Evolutionary conservation across 225 moss, liverwort and hornwort species (phyloP), one percentile per base, ranked within the genome.

Genomic region (Lunularia cruciata): DNA sequence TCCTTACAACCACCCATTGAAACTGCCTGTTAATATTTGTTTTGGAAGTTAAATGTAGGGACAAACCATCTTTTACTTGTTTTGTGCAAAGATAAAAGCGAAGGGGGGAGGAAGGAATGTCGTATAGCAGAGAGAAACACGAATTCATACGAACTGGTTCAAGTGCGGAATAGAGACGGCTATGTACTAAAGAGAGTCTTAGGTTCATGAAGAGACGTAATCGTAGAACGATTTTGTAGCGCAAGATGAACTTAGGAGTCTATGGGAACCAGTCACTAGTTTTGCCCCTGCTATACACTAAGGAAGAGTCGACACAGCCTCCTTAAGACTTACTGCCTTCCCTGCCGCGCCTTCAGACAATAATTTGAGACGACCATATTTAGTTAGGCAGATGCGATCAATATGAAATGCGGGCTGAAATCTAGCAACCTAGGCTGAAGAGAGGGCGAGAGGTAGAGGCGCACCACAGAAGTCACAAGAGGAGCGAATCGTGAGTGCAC

Each of bases 1-100:
- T 81, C 81, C 28, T 62, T 81, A 60, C 77, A 70, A 65, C 37
- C 63, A 13, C 47, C 60, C 46, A 23, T 59, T 6, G 65, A 65
- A 59, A 37, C 71, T 34, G 33, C 36, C 48, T 71, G 71, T 71
- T 71, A 49, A 61, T 48, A 60, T 38, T 48, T 42, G 32, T 23
- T 49, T 31, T 67, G 34, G 19, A 52, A 51, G 35, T 46, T 51
- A 18, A 55, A n/a, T 40, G 10, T 43, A 39, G 39, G 34, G 26
- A 20, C 6, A 26, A 63, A 63, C 28, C 23, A n/a, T 33, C 20
- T 55, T 68, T 68, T 69, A 39, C 55, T 27, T 69, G 16, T 69
- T 55, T 55, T 53, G 55, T 55, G 56, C 43, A 20, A 20, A 33
- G 35, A 55, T 39, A 69, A 39, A 30, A 23, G 57, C 55, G 38